These are phyloP conservation scores for Lepiota brunneoincarnata DNA, from an alignment of 768 basidiomycete species.

Conservation along the genomic window DNA sequence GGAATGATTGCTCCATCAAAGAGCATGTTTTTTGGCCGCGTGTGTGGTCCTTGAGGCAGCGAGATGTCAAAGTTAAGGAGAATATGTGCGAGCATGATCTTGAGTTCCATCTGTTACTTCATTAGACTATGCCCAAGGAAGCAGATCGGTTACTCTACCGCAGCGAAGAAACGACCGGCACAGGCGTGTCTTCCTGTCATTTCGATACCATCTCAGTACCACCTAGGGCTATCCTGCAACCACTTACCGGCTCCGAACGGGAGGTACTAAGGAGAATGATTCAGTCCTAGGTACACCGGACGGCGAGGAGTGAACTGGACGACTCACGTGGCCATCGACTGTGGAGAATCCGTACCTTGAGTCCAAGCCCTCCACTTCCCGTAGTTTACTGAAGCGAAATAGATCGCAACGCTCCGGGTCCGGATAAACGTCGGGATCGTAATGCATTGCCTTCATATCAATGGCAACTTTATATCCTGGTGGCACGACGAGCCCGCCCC, in stretches of 20 bases:
- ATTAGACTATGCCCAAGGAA: not conserved
- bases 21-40: constrained; percentile 26
- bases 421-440: constrained; percentile 31
- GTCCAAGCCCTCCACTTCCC: constrained; percentile 23
- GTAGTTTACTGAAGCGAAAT: constrained; percentile 34
- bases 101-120: constrained; percentile 30
- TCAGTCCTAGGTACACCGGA: too few relatives aligned
- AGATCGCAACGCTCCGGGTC: constrained; percentile 32
- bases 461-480: constrained; percentile 30
- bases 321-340: constrained; percentile 30
- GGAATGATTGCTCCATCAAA: constrained; percentile 35
- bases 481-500: constrained; percentile 28
- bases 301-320: constrained; percentile 5
- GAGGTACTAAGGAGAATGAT: constrained; percentile 25
- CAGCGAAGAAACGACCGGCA: constrained; percentile 34
- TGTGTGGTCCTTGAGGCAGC: constrained; percentile 21
- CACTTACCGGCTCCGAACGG: constrained; percentile 36
- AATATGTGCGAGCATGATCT: constrained; percentile 34
- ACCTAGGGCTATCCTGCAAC: not conserved
- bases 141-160: constrained; percentile 20
- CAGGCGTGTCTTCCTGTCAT: constrained; percentile 33
- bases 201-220: not conserved
- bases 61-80: constrained; percentile 31
- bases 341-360: constrained; percentile 33
- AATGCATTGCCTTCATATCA: constrained; percentile 33